These are phyloP conservation scores for Acer campestre DNA, from an alignment of 345 rosid species.

Conservation along the genomic window DNA sequence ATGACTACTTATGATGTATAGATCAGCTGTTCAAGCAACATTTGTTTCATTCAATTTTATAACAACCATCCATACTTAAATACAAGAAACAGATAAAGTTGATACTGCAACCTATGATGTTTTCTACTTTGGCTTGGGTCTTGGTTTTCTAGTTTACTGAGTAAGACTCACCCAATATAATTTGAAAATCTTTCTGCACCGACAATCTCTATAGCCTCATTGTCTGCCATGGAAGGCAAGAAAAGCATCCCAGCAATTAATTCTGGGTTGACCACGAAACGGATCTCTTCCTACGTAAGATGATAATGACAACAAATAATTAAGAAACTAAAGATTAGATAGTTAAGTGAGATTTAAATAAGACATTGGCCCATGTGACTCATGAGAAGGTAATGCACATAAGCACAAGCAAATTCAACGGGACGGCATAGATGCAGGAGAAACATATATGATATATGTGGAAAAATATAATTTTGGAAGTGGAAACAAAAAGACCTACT, in stretches of 20 bases:
- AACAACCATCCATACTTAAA: not conserved
- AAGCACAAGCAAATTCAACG: not conserved
- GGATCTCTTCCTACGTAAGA: constrained; percentile 84
- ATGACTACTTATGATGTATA: not conserved
- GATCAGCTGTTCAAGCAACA: not conserved
- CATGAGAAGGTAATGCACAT: constrained; percentile 1
- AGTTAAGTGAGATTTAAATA: not conserved
- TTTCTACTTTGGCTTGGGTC: not conserved
- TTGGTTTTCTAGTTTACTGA: constrained; percentile 1
- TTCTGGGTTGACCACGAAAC: constrained; percentile 94
- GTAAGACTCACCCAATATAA: constrained; percentile 74
- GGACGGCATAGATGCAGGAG: constrained; percentile 2
- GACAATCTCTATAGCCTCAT: constrained; percentile 84
- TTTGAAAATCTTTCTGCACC: constrained; percentile 87
- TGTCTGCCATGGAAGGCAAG: constrained; percentile 86
- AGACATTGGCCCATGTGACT: not conserved
- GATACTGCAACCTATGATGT: not conserved
- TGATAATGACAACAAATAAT: not conserved
- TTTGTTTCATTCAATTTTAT: not conserved
- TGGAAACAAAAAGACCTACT: not conserved
- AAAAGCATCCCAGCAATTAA: constrained; percentile 91
- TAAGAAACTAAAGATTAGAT: not conserved
- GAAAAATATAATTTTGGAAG: constrained; percentile 4
- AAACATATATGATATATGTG: not conserved
- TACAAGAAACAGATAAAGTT: not conserved